Evolutionary conservation across 768 basidiomycete genomes (phyloP), one percentile per base, ranked within the genome.

Genomic region (Brasilioporus rufonigricans): DNA sequence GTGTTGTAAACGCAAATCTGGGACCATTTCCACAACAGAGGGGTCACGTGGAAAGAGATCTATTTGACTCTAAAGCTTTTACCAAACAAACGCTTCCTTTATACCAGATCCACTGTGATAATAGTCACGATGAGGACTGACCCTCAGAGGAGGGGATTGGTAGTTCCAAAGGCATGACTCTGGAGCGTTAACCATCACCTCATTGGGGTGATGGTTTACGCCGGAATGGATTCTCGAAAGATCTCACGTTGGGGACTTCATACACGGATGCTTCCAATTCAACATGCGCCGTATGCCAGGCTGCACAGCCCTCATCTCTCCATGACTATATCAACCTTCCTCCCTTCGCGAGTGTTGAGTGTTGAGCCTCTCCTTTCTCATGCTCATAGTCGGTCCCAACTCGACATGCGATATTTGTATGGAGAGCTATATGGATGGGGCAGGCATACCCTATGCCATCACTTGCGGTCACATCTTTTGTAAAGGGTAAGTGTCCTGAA

Each of bases 21-120:
- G n/a, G n/a, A n/a, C n/a, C n/a, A n/a, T n/a, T n/a, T n/a, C n/a
- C n/a, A n/a, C n/a, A n/a, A n/a, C n/a, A n/a, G n/a, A n/a, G 19
- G 11, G n/a, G 48, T 58, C 53, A 53, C 33, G 56, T 40, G 38
- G 5, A 2, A 26, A 33, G 36, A 40, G 16, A 46, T 48, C 49
- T 62, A 50, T 63, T 63, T 62, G 61, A 18, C 50, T 60, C 55
- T 14, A 43, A 63, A 36, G 62, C 40, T 52, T 29, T 63, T 62
- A 58, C 61, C 62, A 63, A 63, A 63, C 62, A 63, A 46, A 33
- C 31, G 12, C 14, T 5, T 29, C 27, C 4, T 29, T 9, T 29
- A n/a, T n/a, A n/a, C n/a, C n/a, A n/a, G n/a, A n/a, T n/a, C n/a
- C n/a, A n/a, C n/a, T n/a, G n/a, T n/a, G n/a, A n/a, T n/a, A n/a